These are phyloP conservation scores for Eucalyptus tenuipes DNA, from an alignment of 345 rosid genomes.

Conservation along the genomic window DNA sequence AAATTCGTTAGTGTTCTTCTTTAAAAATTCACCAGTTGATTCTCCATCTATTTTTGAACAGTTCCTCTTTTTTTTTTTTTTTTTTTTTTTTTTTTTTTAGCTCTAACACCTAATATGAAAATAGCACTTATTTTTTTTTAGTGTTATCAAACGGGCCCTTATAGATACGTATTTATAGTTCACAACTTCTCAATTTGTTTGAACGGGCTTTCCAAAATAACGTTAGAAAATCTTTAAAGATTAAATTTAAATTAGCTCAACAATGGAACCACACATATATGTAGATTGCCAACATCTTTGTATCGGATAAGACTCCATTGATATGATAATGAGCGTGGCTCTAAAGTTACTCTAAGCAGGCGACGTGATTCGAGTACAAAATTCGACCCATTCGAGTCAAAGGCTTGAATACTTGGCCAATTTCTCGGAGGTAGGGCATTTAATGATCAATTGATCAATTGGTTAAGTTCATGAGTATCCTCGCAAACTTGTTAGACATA, in stretches of 20 bases:
- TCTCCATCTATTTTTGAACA: neutral
- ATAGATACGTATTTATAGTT: neutral
- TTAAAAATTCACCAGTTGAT: neutral
- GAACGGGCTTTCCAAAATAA: neutral
- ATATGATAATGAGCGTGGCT: neutral
- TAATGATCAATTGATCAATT: neutral
- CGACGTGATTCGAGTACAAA: neutral
- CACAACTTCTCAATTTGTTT: neutral
- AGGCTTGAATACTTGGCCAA: neutral
- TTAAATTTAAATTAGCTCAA: neutral
- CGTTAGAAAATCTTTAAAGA: neutral
- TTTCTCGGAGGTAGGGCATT: neutral
- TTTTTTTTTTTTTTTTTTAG: neutral
- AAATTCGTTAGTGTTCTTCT: neutral
- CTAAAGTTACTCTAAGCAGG: neutral
- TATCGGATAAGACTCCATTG: neutral
- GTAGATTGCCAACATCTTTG: neutral
- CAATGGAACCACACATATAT: neutral
- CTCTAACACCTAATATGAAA: neutral
- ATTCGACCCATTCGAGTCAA: neutral
- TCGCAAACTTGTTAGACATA: accelerated
- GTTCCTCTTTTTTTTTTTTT: neutral
- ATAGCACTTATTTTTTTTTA: neutral
- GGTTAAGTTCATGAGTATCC: neutral
- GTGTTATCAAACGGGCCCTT: neutral